Evolutionary conservation across 306 rosid species (phyloP).

Genomic region (Glycine latifolia): DNA sequence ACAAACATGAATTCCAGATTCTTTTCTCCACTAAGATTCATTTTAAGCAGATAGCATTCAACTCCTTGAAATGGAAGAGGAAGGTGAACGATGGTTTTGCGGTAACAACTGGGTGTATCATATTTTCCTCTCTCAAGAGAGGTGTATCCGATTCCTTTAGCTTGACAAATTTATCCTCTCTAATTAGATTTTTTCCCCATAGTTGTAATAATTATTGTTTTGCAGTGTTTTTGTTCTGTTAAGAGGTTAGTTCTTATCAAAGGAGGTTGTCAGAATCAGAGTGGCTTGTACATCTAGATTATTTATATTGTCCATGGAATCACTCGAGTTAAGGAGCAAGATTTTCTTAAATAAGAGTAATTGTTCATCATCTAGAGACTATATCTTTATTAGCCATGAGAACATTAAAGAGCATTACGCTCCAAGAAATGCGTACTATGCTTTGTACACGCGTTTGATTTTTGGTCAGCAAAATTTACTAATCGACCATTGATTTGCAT

Average conservation of each 20-base stretch:
- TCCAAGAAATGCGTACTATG: neutral
- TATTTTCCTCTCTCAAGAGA: slow-evolving; percentile 20
- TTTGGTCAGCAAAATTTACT: slow-evolving; percentile 10
- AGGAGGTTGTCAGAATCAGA: slow-evolving; percentile 27
- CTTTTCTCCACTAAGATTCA: slow-evolving; percentile 33
- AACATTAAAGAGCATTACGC: neutral
- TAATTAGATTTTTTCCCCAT: neutral
- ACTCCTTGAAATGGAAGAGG: slow-evolving; percentile 26
- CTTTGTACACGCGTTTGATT: neutral
- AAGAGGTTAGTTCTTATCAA: slow-evolving; percentile 36
- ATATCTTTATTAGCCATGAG: neutral
- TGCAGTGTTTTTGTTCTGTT: slow-evolving; percentile 1
- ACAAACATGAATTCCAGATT: slow-evolving; percentile 22
- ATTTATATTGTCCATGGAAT: slow-evolving; percentile 1
- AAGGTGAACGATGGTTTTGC: slow-evolving; percentile 20
- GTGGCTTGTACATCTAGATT: slow-evolving; percentile 36
- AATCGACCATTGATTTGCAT: neutral
- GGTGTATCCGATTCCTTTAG: neutral
- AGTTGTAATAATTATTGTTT: slow-evolving; percentile 6
- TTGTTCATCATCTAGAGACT: neutral
- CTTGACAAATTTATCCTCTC: slow-evolving; percentile 16
- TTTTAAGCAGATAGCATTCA: neutral
- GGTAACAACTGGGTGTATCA: neutral
- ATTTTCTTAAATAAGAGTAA: slow-evolving; percentile 25
- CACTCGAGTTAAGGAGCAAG: neutral